Evolutionary conservation across 371 early-diverging fungal species (phyloP).

Genomic region (Mortierella sp.): DNA sequence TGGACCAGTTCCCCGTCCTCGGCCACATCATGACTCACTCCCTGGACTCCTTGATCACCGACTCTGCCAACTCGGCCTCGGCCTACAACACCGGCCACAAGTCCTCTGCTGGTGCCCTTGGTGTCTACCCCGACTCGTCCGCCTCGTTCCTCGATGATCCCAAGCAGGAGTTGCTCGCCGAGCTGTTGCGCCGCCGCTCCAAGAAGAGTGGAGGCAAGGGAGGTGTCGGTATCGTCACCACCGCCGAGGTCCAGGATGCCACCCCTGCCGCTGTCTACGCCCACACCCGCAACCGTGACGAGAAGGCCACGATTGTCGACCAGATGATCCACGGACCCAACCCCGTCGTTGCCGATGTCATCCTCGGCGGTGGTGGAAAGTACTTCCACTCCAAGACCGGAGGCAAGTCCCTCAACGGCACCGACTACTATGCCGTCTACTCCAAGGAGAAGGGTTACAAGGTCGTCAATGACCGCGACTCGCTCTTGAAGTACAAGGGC

Average conservation of each 20-base stretch:
- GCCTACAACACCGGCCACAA: slow-evolving; percentile 81
- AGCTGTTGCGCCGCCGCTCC: slow-evolving; percentile 78
- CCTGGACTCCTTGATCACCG: slow-evolving; percentile 79
- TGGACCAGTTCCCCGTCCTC: slow-evolving; percentile 75
- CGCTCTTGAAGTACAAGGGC: slow-evolving; percentile 66
- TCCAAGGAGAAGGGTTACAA: slow-evolving; percentile 70
- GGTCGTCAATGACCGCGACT: slow-evolving; percentile 66
- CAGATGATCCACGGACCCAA: slow-evolving; percentile 73
- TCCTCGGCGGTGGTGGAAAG: slow-evolving; percentile 77
- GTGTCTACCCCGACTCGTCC: slow-evolving; percentile 76
- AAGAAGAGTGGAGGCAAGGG: slow-evolving; percentile 63
- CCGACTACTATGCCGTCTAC: slow-evolving; percentile 69
- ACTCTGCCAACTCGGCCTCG: slow-evolving; percentile 83
- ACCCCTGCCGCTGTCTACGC: slow-evolving; percentile 79
- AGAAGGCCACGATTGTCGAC: slow-evolving; percentile 70
- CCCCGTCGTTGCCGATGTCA: slow-evolving; percentile 76
- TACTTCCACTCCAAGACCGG: slow-evolving; percentile 65
- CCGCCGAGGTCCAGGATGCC: slow-evolving; percentile 79
- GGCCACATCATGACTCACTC: slow-evolving; percentile 81
- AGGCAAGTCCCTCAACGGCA: slow-evolving; percentile 64
- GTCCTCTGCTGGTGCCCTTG: slow-evolving; percentile 69
- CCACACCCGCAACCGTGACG: slow-evolving; percentile 72
- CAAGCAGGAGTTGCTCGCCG: slow-evolving; percentile 75
- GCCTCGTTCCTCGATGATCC: slow-evolving; percentile 69
- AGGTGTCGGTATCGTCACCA: slow-evolving; percentile 81